Evolutionary conservation across 2,329 filamentous ascomycete genomes (phyloP).

Genomic region (Coniochaeta prunicola): DNA sequence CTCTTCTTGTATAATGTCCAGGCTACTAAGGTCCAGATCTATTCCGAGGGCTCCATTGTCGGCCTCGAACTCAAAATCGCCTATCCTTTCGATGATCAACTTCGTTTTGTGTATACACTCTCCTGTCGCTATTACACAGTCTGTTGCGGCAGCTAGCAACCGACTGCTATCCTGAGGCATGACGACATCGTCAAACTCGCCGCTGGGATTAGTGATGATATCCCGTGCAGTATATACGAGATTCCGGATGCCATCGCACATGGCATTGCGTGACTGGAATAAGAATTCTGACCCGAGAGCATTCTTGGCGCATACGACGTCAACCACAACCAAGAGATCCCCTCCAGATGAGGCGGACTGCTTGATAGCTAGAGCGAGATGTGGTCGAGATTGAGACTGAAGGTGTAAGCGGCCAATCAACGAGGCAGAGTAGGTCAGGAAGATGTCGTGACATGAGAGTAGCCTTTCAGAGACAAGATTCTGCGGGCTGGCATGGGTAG

Average conservation of each 20-base stretch:
- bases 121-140: constrained; percentile 82
- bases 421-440: constrained; percentile 83
- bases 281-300: constrained; percentile 59
- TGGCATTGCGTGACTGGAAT: constrained; percentile 60
- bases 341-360: constrained; percentile 78
- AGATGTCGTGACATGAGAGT: constrained; percentile 73
- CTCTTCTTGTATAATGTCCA: constrained; percentile 35
- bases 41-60: constrained; percentile 49
- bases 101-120: constrained; percentile 87
- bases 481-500: constrained; percentile 53
- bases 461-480: constrained; percentile 80
- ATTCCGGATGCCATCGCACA: constrained; percentile 74
- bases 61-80: constrained; percentile 83
- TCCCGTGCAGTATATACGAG: constrained; percentile 76
- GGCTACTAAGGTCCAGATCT: constrained; percentile 45
- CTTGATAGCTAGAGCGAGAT: constrained; percentile 74
- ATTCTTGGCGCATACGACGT: constrained; percentile 75
- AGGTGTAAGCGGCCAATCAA: constrained; percentile 87
- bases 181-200: constrained; percentile 64
- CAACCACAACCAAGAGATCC: constrained; percentile 70
- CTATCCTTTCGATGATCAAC: constrained; percentile 76
- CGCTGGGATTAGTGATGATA: constrained; percentile 62
- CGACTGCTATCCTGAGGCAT: constrained; percentile 72
- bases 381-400: constrained; percentile 82
- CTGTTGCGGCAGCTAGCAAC: constrained; percentile 71